Evolutionary conservation across 768 basidiomycete species (phyloP).

Genomic region (Xerocomus spinulosus): DNA sequence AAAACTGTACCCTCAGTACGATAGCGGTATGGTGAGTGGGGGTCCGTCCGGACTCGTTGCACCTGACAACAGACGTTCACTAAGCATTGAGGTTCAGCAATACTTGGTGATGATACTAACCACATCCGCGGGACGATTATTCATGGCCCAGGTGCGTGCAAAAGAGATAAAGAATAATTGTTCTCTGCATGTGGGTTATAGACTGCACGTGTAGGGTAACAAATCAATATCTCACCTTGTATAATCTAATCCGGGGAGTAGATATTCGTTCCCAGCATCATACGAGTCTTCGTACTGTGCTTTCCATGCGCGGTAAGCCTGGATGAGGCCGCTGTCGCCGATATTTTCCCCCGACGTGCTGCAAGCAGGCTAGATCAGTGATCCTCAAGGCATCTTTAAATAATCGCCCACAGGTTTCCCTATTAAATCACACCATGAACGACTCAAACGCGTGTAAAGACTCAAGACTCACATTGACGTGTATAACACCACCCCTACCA

Average conservation of each 20-base stretch:
- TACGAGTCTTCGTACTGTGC: conserved; percentile 60
- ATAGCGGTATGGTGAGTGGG: conserved; percentile 78
- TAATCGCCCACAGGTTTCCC: conserved; percentile 66
- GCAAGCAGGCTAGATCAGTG: conserved; percentile 14
- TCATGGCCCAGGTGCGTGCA: conserved; percentile 81
- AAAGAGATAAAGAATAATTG: conserved; percentile 94
- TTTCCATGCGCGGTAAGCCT: conserved; percentile 91
- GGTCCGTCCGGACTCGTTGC: conserved; percentile 78
- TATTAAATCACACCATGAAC: conserved; percentile 23
- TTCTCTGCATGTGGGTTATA: conserved; percentile 47
- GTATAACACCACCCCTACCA: conserved; percentile 75
- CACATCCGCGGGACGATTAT: conserved; percentile 73
- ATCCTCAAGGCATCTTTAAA: neutral
- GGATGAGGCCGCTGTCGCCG: conserved; percentile 79
- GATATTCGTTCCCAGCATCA: conserved; percentile 56
- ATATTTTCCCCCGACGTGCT: conserved; percentile 93
- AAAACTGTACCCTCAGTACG: conserved; percentile 82
- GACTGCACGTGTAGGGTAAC: neutral
- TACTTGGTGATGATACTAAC: conserved; percentile 36
- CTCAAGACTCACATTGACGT: conserved; percentile 66
- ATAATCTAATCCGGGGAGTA: conserved; percentile 77
- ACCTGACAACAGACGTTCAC: conserved; percentile 39
- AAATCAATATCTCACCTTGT: conserved; percentile 47
- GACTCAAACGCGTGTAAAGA: neutral
- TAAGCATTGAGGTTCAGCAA: neutral